Percentiles rank a stretch among this genome's conserved stretches.
Conservation (phyloP, 2,329 filamentous ascomycete species). For the Pseudonectria buxi region DNA sequence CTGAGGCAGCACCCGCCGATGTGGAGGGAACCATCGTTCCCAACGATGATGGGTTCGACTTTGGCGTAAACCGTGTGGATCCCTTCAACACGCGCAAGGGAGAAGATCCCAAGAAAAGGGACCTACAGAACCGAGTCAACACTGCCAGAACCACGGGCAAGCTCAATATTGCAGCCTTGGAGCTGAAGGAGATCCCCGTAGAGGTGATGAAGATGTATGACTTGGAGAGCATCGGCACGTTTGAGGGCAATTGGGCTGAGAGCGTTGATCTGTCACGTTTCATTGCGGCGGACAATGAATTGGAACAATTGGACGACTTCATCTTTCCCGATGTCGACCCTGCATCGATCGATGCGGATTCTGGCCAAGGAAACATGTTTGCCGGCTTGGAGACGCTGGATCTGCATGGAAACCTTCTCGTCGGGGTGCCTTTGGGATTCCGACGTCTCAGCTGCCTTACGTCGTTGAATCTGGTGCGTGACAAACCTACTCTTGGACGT, state of each 20-base stretch:
- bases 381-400: conserved; percentile 75
- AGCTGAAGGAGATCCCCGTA: conserved; percentile 68
- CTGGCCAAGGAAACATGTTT: conserved; percentile 67
- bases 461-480: conserved; percentile 69
- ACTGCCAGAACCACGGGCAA: conserved; percentile 70
- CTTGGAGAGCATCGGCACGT: conserved; percentile 56
- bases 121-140: conserved; percentile 66
- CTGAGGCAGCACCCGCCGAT: conserved; percentile 1
- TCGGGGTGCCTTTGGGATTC: conserved; percentile 66
- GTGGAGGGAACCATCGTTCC: conserved; percentile 35
- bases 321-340: conserved; percentile 70
- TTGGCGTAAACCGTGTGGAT: conserved; percentile 49
- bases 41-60: conserved; percentile 37
- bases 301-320: conserved; percentile 64
- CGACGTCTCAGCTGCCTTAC: conserved; percentile 67
- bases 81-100: conserved; percentile 63
- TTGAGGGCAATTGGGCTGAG: conserved; percentile 76
- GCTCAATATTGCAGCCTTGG: conserved; percentile 82
- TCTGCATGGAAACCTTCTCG: conserved; percentile 76
- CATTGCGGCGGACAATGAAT: conserved; percentile 82
- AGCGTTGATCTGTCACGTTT: conserved; percentile 80
- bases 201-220: conserved; percentile 92
- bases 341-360: conserved; percentile 52
- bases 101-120: conserved; percentile 53
- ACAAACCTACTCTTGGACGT: not conserved